phyloP scores from a whole-genome alignment of 306 rosid species.

The Quercus wislizeni region DNA sequence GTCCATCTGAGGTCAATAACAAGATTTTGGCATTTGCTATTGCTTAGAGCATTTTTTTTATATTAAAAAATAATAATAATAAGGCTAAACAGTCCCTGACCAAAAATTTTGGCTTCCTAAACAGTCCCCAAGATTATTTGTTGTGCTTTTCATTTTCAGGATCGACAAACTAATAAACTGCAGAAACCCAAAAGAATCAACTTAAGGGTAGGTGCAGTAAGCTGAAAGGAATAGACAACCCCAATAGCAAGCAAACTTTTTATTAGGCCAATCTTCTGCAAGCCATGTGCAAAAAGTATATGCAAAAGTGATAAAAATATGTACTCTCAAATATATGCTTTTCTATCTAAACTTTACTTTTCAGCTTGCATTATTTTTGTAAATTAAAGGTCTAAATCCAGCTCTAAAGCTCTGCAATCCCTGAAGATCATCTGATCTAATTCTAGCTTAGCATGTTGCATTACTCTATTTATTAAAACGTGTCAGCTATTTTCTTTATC shows the following conservation, averaged over 20 bases:
- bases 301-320: constrained; percentile 47
- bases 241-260: constrained; percentile 69
- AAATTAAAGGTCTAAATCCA: constrained; percentile 43
- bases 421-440: constrained; percentile 27
- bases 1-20: background rate
- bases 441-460: constrained; percentile 40
- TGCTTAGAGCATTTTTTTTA: constrained; percentile 3
- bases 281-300: constrained; percentile 79
- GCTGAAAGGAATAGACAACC: constrained; percentile 64
- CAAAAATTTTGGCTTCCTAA: constrained; percentile 4
- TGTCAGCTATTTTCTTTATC: background rate
- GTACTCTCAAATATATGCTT: constrained; percentile 36
- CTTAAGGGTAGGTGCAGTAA: constrained; percentile 11
- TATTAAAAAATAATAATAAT: too few relatives aligned
- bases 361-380: constrained; percentile 56
- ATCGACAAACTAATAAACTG: background rate
- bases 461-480: constrained; percentile 12
- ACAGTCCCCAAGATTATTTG: constrained; percentile 26
- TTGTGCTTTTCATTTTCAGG: constrained; percentile 12
- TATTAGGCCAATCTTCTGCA: constrained; percentile 48
- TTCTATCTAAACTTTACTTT: constrained; percentile 51
- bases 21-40: background rate
- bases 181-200: background rate
- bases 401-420: constrained; percentile 49
- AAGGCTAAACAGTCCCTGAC: constrained; percentile 18